Percentiles rank a stretch among this genome's conserved stretches.
Evolutionary conservation across 495 filamentous ascomycete species (phyloP).

Genomic region (Hypoxylon subgilvum): DNA sequence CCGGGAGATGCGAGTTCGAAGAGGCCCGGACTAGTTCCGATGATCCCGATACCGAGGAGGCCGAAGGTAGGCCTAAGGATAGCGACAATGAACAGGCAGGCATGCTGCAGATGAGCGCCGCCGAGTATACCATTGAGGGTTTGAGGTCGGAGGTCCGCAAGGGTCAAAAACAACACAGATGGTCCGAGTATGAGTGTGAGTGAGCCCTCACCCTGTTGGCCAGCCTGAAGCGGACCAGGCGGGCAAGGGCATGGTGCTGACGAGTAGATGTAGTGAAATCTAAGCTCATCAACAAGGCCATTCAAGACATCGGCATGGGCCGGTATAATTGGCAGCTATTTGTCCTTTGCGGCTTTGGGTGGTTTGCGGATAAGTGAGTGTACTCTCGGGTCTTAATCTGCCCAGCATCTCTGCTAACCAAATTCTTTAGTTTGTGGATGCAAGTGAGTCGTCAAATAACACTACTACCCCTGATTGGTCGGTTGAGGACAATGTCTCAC

Average conservation of each 20-base stretch:
- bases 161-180: constrained; percentile 48
- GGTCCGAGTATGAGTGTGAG: constrained; percentile 60
- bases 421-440: constrained; percentile 54
- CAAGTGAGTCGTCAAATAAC: constrained; percentile 46
- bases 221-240: background rate
- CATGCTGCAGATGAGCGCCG: constrained; percentile 50
- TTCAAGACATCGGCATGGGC: constrained; percentile 88
- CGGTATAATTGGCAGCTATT: constrained; percentile 86
- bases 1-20: constrained; percentile 44
- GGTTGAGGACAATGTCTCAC: constrained; percentile 24
- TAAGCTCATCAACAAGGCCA: constrained; percentile 72
- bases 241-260: constrained; percentile 29
- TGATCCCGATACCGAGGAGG: constrained; percentile 21
- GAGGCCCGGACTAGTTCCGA: constrained; percentile 35
- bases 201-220: constrained; percentile 37
- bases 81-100: constrained; percentile 46
- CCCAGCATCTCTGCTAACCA: constrained; percentile 8
- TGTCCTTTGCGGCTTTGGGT: constrained; percentile 81
- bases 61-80: constrained; percentile 40
- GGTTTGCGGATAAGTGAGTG: constrained; percentile 64
- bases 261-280: constrained; percentile 52
- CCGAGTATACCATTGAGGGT: constrained; percentile 59
- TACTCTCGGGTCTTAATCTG: background rate
- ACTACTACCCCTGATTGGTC: background rate
- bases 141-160: constrained; percentile 52